These are phyloP conservation scores for Tulasnella sp. DNA, from an alignment of 768 basidiomycete species.

Conservation along the genomic window DNA sequence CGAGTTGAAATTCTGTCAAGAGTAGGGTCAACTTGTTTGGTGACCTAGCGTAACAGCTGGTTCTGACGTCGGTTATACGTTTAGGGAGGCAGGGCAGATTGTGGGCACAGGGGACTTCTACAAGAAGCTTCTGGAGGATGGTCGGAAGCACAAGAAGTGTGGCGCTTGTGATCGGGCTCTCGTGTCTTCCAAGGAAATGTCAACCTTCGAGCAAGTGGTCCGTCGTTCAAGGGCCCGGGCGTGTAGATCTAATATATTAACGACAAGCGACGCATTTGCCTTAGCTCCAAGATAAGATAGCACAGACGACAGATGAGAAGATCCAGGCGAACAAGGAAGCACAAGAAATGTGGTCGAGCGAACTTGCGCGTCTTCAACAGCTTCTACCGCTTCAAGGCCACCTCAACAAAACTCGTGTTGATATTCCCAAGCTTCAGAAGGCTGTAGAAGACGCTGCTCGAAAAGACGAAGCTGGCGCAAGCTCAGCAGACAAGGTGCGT, in stretches of 20 bases:
- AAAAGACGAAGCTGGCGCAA: slow-evolving; percentile 50
- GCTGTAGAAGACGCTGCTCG: slow-evolving; percentile 57
- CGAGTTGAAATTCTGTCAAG: slow-evolving; percentile 46
- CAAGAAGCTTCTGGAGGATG: slow-evolving; percentile 52
- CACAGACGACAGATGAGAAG: slow-evolving; percentile 49
- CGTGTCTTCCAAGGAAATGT: slow-evolving; percentile 46
- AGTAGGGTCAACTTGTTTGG: slow-evolving; percentile 37
- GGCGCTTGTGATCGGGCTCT: slow-evolving; percentile 71
- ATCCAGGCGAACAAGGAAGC: slow-evolving; percentile 46
- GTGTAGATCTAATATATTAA: not conserved
- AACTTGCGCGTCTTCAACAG: slow-evolving; percentile 53
- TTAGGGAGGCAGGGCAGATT: slow-evolving; percentile 30
- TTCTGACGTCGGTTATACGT: not conserved
- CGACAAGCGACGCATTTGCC: not conserved
- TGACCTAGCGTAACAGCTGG: not conserved
- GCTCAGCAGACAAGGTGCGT: slow-evolving; percentile 60
- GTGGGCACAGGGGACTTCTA: slow-evolving; percentile 36
- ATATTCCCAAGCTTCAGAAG: slow-evolving; percentile 64
- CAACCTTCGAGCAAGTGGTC: slow-evolving; percentile 50
- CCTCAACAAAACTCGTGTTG: slow-evolving; percentile 54
- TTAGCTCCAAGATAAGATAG: slow-evolving; percentile 63
- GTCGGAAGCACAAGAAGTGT: slow-evolving; percentile 65
- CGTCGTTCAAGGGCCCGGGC: not conserved
- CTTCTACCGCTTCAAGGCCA: slow-evolving; percentile 56
- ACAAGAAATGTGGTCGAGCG: slow-evolving; percentile 56